These are phyloP conservation scores for Phlyctochytrium planicorne DNA, from an alignment of 192 early-diverging fungal genomes.

Conservation along the genomic window DNA sequence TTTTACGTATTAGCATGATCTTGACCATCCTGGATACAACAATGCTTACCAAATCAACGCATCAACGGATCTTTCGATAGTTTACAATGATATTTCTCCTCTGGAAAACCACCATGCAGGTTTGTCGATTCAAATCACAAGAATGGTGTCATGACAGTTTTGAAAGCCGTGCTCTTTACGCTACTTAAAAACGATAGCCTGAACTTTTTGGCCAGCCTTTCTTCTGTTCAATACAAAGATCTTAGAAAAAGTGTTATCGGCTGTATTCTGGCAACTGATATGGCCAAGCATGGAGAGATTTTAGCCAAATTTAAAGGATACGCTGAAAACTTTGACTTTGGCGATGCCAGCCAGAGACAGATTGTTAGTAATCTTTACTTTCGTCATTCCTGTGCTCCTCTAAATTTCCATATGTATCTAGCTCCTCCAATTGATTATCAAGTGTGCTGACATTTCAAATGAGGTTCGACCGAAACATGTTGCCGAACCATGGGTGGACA, in stretches of 20 bases:
- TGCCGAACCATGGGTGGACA: constrained; percentile 51
- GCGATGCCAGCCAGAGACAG: constrained; percentile 38
- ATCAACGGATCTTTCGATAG: constrained; percentile 46
- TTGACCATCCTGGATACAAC: constrained; percentile 47
- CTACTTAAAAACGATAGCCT: constrained; percentile 27
- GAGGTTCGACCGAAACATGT: constrained; percentile 57
- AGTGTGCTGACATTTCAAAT: constrained; percentile 59
- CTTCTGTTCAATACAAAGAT: constrained; percentile 28
- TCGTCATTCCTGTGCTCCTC: constrained; percentile 1
- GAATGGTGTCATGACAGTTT: constrained; percentile 3
- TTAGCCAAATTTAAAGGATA: constrained; percentile 39
- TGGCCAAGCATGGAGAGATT: constrained; percentile 52
- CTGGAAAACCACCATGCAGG: constrained; percentile 53
- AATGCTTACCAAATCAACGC: constrained; percentile 56
- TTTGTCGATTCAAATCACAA: not conserved
- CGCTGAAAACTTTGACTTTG: constrained; percentile 37
- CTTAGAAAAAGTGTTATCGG: constrained; percentile 46
- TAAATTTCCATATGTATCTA: constrained; percentile 14
- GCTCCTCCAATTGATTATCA: constrained; percentile 54
- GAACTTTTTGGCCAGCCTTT: constrained; percentile 29
- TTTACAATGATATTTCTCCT: constrained; percentile 51
- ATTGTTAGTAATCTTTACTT: constrained; percentile 29
- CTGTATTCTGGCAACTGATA: constrained; percentile 53
- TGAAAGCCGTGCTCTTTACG: constrained; percentile 36
- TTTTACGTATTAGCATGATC: constrained; percentile 25